A percentile compares a stretch with the other conserved stretches of the same genome.
phyloP scores from a whole-genome alignment of 176 grass and related monocot species.

The Lolium multiflorum region DNA sequence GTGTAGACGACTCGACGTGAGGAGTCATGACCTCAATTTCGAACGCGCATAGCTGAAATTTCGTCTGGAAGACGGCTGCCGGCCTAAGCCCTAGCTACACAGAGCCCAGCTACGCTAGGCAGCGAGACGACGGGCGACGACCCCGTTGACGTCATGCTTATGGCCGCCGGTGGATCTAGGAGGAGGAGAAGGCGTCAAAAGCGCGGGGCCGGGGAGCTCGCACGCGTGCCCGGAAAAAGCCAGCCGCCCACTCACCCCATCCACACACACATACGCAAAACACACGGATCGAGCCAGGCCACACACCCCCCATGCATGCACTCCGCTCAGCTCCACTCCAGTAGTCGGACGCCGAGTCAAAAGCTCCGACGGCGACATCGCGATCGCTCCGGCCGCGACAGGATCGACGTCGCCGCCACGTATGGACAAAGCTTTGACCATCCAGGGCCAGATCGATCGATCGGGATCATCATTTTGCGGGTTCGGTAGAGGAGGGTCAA shows the following conservation, averaged over 20 bases:
- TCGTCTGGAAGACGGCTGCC: slow-evolving; percentile 19
- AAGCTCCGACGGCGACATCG: slow-evolving; percentile 43
- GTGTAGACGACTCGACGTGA: too few species aligned
- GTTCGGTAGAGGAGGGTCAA: slow-evolving; percentile 41
- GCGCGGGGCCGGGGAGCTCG: slow-evolving; percentile 34
- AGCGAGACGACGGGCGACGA: not conserved
- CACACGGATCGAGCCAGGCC: not conserved
- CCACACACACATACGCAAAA: not conserved
- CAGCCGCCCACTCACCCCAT: slow-evolving; percentile 52
- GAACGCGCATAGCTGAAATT: not conserved
- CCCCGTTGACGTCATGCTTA: slow-evolving; percentile 50
- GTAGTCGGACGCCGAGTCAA: slow-evolving; percentile 49
- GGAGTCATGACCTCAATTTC: too few species aligned
- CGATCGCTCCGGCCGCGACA: not conserved
- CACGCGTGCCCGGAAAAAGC: slow-evolving; percentile 68
- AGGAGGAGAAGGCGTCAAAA: slow-evolving; percentile 43
- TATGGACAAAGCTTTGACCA: slow-evolving; percentile 56
- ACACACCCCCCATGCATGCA: slow-evolving; percentile 29
- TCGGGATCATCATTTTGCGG: slow-evolving; percentile 4
- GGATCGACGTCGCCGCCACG: slow-evolving; percentile 48
- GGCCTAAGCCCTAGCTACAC: slow-evolving; percentile 23
- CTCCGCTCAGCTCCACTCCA: slow-evolving; percentile 7
- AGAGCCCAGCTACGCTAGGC: not conserved
- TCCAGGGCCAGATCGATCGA: not conserved
- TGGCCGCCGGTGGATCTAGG: not conserved